Base-by-base conservation (phyloP, 2,329 filamentous ascomycete genomes). In the Escovopsis weberi region DNA sequence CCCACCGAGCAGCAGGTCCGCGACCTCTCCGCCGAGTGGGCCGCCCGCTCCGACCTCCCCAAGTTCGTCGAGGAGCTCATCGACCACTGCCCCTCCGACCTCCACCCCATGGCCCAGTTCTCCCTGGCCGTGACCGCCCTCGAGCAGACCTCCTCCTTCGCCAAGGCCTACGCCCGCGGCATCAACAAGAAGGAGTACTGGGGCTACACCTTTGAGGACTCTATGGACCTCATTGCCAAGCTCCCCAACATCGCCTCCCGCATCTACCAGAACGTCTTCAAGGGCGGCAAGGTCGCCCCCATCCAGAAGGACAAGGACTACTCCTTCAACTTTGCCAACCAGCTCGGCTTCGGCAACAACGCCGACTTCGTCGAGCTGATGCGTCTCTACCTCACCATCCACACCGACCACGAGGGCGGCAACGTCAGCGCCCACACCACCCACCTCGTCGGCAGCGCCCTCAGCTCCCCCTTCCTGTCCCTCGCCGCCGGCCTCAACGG, bases 221-320 rank as follows among this genome's bases (percentile, higher is more conserved):
- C 88, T 49, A 96, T 98, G 89, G 89, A 98, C 71, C 75, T 98
- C 65, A 98, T 98, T 65, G 91, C 91, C 62, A 96, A 96, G 82
- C 85, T 98, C 57, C 91, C 91, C 64, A 95, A 86, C 65, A 95
- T 98, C 59, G 91, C 91, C 51, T 75, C 91, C 51, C 86, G 87
- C 72, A 98, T 98, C 78, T 98, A 98, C 82, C 91, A 94, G 75
- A 98, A 98, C 68, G 82, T 96, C 66, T 98, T 94, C 85, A 95
- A 96, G 81, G 91, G 94, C 62, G 91, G 91, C 72, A 96, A 96
- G 82, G 89, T 98, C 54, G 85, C 86, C 47, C 66, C 87, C 43
- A 78, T 94, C 65, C 82, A 96, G 76, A 93, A 94, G 78, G 89
- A 96, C 74, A 91, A 96, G 84, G 91, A 98, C 65, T 98, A 95